phyloP scores from a whole-genome alignment of 495 filamentous ascomycete species.

The Trichoderma reesei region DNA sequence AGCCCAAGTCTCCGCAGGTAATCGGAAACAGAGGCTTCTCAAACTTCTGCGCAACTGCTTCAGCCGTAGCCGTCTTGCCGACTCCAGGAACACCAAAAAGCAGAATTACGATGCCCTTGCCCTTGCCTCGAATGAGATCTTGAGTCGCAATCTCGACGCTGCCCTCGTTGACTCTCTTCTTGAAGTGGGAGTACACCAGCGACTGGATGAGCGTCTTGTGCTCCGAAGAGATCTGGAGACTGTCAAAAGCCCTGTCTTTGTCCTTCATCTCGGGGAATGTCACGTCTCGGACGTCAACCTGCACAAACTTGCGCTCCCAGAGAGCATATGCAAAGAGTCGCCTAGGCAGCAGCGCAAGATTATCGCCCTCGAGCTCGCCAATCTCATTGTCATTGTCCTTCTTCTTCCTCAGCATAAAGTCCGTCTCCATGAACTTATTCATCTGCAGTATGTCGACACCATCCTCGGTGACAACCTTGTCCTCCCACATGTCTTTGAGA shows the following conservation, averaged over 20 bases:
- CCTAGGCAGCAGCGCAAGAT: constrained; percentile 27
- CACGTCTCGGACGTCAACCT: constrained; percentile 22
- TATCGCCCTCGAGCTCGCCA: constrained; percentile 13
- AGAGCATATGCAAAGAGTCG: constrained; percentile 31
- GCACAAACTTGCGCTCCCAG: constrained; percentile 27
- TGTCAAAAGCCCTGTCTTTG: constrained; percentile 21
- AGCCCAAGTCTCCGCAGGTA: constrained; percentile 38
- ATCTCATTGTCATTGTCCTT: constrained; percentile 20
- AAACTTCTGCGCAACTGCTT: constrained; percentile 30
- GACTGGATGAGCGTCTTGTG: constrained; percentile 19
- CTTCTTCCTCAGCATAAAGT: constrained; percentile 22
- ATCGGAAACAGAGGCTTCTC: constrained; percentile 35
- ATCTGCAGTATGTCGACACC: constrained; percentile 17
- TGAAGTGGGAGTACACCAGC: constrained; percentile 19
- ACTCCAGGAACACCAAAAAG: constrained; percentile 19
- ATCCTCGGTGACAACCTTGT: constrained; percentile 22
- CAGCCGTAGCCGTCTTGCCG: constrained; percentile 17
- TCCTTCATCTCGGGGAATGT: constrained; percentile 29
- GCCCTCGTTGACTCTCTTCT: constrained; percentile 33
- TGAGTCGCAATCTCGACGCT: constrained; percentile 36
- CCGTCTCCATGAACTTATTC: constrained; percentile 12
- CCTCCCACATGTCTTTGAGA: constrained; percentile 14
- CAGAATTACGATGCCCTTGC: constrained; percentile 40
- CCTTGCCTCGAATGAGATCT: constrained; percentile 44
- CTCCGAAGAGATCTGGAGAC: constrained; percentile 13